Conservation (phyloP, 441 rosid genomes). For the Populus tomentosa region DNA sequence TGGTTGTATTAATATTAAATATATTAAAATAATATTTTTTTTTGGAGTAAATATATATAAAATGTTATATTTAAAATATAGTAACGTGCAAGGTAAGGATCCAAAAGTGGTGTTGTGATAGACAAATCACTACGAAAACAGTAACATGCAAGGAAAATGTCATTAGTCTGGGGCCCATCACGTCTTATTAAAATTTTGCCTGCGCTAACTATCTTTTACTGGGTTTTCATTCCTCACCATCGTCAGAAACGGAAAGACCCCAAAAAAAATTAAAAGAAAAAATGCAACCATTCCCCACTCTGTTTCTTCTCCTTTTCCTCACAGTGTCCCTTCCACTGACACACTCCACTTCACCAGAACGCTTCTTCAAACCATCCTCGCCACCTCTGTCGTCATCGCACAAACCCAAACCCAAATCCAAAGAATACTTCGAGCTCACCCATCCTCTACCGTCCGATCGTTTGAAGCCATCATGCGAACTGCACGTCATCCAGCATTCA, state of each 20-base stretch:
- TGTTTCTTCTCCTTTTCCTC: constrained; percentile 23
- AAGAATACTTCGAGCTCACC: constrained; percentile 47
- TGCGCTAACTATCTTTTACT: background rate
- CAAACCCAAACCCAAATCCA: constrained; percentile 20
- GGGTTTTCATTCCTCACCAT: background rate
- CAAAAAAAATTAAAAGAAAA: background rate
- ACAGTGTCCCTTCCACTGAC: background rate
- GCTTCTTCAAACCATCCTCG: constrained; percentile 22
- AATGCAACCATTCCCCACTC: background rate
- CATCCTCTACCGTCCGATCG: constrained; percentile 52
- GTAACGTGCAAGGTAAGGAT: too few relatives aligned
- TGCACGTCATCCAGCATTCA: constrained; percentile 55
- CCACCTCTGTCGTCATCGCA: background rate
- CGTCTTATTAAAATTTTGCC: background rate
- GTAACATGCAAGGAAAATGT: background rate
- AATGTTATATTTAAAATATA: too few relatives aligned
- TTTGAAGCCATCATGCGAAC: constrained; percentile 50
- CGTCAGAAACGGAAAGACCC: background rate
- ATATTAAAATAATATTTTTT: too few relatives aligned
- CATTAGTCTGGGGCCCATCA: background rate
- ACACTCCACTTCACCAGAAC: constrained; percentile 27
- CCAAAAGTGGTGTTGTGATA: background rate
- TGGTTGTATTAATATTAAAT: background rate
- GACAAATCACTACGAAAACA: background rate
- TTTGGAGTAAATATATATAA: too few relatives aligned